These are phyloP conservation scores for Clavulina sp. DNA, from an alignment of 768 basidiomycete species.

Conservation along the genomic window DNA sequence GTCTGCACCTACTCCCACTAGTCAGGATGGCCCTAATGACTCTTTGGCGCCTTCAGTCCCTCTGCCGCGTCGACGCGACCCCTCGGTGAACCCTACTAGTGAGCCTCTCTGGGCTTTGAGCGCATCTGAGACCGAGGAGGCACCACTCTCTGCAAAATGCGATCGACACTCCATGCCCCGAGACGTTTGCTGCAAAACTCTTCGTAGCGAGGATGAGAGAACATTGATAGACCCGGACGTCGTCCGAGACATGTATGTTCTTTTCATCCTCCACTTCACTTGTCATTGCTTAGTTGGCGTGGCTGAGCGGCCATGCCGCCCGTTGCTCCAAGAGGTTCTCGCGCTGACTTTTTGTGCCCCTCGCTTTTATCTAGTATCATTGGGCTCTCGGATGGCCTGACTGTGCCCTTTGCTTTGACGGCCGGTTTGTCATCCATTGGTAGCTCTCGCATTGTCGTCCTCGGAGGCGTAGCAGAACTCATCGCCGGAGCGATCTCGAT, in stretches of 20 bases:
- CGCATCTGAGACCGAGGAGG: background rate
- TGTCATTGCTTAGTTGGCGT: background rate
- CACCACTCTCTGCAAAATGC: constrained; percentile 11
- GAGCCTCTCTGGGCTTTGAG: constrained; percentile 8
- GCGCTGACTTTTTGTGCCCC: constrained; percentile 1
- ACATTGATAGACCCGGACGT: constrained; percentile 74
- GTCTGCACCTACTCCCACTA: too few species aligned
- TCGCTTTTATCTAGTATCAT: constrained; percentile 41
- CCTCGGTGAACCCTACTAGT: background rate
- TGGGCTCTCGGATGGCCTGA: constrained; percentile 79
- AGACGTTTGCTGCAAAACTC: constrained; percentile 77
- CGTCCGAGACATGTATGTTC: constrained; percentile 64
- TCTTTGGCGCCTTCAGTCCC: too few species aligned
- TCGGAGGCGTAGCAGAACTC: constrained; percentile 89
- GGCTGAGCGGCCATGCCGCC: background rate
- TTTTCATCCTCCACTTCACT: constrained; percentile 5
- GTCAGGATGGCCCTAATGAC: too few species aligned
- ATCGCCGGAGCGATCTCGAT: constrained; percentile 94
- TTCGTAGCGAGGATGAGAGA: constrained; percentile 62
- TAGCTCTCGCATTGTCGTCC: constrained; percentile 76
- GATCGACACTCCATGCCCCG: constrained; percentile 13
- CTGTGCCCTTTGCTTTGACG: constrained; percentile 80
- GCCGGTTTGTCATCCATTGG: constrained; percentile 83
- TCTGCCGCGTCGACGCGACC: too few species aligned
- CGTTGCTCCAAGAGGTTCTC: background rate